A percentile compares a stretch with the other conserved stretches of the same genome.
Conservation (phyloP, 108 stramenopile genomes). For the Cylindrotheca fusiformis region DNA sequence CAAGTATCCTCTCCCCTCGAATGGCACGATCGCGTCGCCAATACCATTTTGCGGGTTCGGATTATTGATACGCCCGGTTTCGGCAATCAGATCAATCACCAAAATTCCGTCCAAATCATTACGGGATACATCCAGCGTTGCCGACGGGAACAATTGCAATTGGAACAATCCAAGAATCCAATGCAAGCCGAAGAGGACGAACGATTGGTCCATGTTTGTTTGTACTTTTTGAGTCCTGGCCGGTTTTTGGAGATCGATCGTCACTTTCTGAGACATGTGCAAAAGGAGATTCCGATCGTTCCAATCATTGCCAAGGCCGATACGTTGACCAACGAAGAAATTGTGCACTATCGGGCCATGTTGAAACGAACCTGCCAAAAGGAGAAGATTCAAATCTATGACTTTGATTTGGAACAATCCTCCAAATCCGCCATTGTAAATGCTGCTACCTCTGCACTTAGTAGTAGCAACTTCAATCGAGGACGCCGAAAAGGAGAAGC, state of each 20-base stretch:
- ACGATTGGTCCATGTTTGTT: constrained; percentile 22
- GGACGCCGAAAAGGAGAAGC: constrained; percentile 20
- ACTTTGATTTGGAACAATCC: constrained; percentile 6
- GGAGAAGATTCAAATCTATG: constrained; percentile 12
- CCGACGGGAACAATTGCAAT: constrained; percentile 2
- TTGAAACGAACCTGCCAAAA: constrained; percentile 7
- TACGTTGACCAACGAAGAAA: constrained; percentile 30
- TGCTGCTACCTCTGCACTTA: background rate
- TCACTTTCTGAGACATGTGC: constrained; percentile 28
- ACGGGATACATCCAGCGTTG: constrained; percentile 17
- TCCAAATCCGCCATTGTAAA: background rate
- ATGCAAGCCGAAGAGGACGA: background rate
- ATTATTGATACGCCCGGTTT: constrained; percentile 39
- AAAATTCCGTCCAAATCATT: constrained; percentile 23
- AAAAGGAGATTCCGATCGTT: constrained; percentile 23
- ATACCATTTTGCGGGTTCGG: constrained; percentile 23
- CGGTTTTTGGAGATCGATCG: constrained; percentile 30
- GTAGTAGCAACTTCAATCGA: background rate
- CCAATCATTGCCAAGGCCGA: constrained; percentile 44
- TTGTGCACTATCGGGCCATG: constrained; percentile 14
- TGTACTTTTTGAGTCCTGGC: constrained; percentile 36
- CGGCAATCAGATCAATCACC: constrained; percentile 26
- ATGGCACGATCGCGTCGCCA: constrained; percentile 13
- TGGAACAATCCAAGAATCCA: constrained; percentile 1
- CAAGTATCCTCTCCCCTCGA: constrained; percentile 5